Evolutionary conservation across 768 basidiomycete genomes (phyloP), one percentile per base, ranked within the genome.

Genomic region (Amanita inopinata): DNA sequence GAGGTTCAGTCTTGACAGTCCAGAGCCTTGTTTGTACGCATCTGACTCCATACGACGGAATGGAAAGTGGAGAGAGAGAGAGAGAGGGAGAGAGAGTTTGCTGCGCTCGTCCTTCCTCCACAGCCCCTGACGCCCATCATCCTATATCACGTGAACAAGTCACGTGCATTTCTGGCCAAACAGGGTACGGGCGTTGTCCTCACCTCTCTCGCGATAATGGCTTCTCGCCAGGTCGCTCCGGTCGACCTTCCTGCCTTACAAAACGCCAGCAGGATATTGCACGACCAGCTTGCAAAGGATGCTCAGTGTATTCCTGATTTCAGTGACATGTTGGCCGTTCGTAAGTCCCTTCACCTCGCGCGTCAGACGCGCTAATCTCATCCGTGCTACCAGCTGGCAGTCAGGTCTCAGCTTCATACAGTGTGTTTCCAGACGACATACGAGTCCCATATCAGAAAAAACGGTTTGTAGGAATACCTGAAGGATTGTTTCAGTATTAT

Each of bases 361-460:
- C 14, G 15, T 19, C 20, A 9, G 31, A 39, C 34, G 49, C 28
- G 45, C 30, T 47, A 50, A 47, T 47, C 40, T 31, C 24, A 12
- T 20, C 24, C 20, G 9, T 28, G 35, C 35, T 24, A 46, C n/a
- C 50, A 83, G 80, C 79, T 28, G 74, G 76, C 39, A 70, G 67
- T 34, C 73, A 76, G 42, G 80, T 79, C 18, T 85, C 84, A n/a
- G 73, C 76, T n/a, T 73, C 77, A 6, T 88, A 89, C 57, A 86
- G 74, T 49, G 65, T 85, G 43, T 85, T 77, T 56, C 76, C 83
- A 2, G 82, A 87, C 46, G 85, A 88, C 56, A 74, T 73, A 47
- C 74, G 82, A 49, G 78, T 84, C 3, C 85, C 85, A 1, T 88
- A 82, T 55, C 84, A 86, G 61, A 87, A 86, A 58, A 66, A 78